These are phyloP conservation scores for Cyberlindnera samutprakarnensis DNA, from an alignment of 805 yeast genomes.

Conservation along the genomic window DNA sequence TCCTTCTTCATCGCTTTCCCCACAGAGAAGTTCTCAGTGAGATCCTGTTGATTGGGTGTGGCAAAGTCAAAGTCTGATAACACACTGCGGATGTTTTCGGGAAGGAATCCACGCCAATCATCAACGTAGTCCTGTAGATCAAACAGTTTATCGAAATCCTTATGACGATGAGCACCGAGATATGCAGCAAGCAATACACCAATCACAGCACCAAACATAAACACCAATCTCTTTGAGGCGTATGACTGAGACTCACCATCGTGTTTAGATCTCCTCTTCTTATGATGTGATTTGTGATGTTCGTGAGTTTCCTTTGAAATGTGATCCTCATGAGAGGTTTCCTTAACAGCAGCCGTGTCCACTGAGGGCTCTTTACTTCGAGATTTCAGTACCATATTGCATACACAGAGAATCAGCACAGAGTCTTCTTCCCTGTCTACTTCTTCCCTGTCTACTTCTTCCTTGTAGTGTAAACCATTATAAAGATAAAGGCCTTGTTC, in stretches of 20 bases:
- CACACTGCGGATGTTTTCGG: constrained; percentile 52
- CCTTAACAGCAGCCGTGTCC: too few relatives aligned
- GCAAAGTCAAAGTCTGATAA: constrained; percentile 42
- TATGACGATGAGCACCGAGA: constrained; percentile 37
- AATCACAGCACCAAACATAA: constrained; percentile 62
- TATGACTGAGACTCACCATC: too few relatives aligned
- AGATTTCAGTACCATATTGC: too few relatives aligned
- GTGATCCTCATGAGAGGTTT: too few relatives aligned
- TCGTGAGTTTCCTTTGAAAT: too few relatives aligned
- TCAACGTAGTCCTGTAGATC: constrained; percentile 56
- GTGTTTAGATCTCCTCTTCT: too few relatives aligned
- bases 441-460: too few relatives aligned
- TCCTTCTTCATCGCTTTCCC: constrained; percentile 57
- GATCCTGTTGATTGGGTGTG: constrained; percentile 28
- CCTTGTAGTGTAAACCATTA: too few relatives aligned
- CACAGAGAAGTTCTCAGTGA: constrained; percentile 81
- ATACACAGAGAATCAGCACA: too few relatives aligned
- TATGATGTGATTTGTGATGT: neutral
- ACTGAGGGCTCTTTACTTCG: too few relatives aligned
- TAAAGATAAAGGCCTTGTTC: too few relatives aligned
- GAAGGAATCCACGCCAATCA: constrained; percentile 72
- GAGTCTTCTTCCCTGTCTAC: too few relatives aligned
- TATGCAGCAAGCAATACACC: constrained; percentile 63
- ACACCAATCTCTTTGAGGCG: constrained; percentile 46
- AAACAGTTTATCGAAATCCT: constrained; percentile 21